These are phyloP conservation scores for Rhizoclosmatium sp. DNA, from an alignment of 192 early-diverging fungal genomes.

Conservation along the genomic window DNA sequence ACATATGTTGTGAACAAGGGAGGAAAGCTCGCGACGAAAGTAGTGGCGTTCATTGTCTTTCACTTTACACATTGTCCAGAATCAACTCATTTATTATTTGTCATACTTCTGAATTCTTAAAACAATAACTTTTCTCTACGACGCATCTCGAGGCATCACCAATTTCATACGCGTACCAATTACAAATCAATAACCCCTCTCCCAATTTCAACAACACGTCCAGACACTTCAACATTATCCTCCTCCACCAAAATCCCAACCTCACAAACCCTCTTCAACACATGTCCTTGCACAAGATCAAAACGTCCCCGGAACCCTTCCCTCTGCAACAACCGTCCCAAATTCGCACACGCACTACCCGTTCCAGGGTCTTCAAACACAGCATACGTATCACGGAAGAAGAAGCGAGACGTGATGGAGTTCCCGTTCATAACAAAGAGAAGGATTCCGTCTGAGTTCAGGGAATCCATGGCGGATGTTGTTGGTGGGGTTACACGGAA, in stretches of 20 bases:
- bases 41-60: too few relatives aligned
- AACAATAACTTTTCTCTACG: too few relatives aligned
- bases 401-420: constrained; percentile 37
- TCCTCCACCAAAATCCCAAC: constrained; percentile 33
- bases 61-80: too few relatives aligned
- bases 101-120: too few relatives aligned
- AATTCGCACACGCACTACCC: constrained; percentile 40
- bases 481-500: background rate
- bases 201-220: constrained; percentile 41
- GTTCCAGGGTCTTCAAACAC: constrained; percentile 46
- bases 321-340: constrained; percentile 39
- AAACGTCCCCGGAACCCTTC: constrained; percentile 22
- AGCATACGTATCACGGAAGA: constrained; percentile 31
- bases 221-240: constrained; percentile 32
- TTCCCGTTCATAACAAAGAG: constrained; percentile 1
- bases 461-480: background rate
- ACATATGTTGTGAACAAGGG: too few relatives aligned
- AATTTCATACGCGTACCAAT: background rate
- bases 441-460: constrained; percentile 1
- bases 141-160: too few relatives aligned
- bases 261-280: constrained; percentile 28
- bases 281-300: constrained; percentile 38
- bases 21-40: too few relatives aligned
- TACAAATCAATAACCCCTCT: constrained; percentile 25
- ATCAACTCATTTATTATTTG: too few relatives aligned